A percentile compares a stretch with the other conserved stretches of the same genome.
Conservation (phyloP, 805 yeast genomes). For the Debaryomyces prosopidis region DNA sequence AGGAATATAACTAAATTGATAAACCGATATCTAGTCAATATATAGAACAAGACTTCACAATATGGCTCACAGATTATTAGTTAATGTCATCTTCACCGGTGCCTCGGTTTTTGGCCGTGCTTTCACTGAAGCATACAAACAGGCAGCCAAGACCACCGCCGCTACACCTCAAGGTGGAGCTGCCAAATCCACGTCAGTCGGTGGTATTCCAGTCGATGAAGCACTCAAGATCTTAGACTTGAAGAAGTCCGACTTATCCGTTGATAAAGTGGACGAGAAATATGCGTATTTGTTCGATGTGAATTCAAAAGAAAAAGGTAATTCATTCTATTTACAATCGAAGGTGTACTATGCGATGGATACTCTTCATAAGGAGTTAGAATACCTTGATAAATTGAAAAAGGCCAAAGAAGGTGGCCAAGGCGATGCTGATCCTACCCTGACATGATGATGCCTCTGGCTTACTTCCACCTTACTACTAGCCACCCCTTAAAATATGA, state of each 20-base stretch:
- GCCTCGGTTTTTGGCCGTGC: constrained; percentile 96
- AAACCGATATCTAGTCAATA: too few relatives aligned
- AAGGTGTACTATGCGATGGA: constrained; percentile 95
- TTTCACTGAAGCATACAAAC: constrained; percentile 94
- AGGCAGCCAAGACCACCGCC: constrained; percentile 93
- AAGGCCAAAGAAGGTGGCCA: constrained; percentile 22
- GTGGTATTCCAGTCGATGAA: constrained; percentile 85
- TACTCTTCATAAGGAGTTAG: constrained; percentile 76
- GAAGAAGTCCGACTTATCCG: constrained; percentile 53
- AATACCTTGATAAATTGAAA: constrained; percentile 50
- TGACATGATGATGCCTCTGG: neutral
- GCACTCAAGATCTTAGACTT: constrained; percentile 88
- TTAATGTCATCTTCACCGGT: constrained; percentile 89
- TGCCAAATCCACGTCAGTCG: constrained; percentile 53
- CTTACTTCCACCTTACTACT: too few relatives aligned
- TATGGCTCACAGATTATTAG: constrained; percentile 88
- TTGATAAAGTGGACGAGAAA: constrained; percentile 65
- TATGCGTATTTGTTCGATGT: constrained; percentile 83
- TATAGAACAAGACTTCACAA: neutral
- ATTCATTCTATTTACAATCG: constrained; percentile 88
- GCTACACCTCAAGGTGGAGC: constrained; percentile 51
- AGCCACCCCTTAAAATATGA: neutral
- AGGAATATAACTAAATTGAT: too few relatives aligned
- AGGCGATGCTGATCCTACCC: neutral
- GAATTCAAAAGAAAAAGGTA: constrained; percentile 93